These are phyloP conservation scores for Phytopythium mirpurense DNA, from an alignment of 352 stramenopile species.

Conservation along the genomic window DNA sequence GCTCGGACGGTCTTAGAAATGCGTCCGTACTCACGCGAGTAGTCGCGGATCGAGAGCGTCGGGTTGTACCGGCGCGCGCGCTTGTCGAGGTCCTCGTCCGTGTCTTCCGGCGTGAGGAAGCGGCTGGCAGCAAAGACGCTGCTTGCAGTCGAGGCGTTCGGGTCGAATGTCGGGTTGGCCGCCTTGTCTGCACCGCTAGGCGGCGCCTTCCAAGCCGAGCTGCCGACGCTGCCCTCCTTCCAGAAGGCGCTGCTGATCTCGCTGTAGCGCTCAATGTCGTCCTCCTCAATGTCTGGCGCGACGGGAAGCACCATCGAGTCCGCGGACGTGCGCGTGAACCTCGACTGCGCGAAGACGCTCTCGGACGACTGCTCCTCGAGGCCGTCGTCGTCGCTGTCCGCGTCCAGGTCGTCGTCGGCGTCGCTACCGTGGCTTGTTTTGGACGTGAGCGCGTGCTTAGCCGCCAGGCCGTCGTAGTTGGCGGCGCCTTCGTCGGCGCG, in stretches of 20 bases:
- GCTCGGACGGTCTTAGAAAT: neutral
- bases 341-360: slow-evolving; percentile 49
- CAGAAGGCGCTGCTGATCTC: slow-evolving; percentile 28
- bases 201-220: slow-evolving; percentile 18
- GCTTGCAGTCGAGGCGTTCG: slow-evolving; percentile 13
- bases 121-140: slow-evolving; percentile 30
- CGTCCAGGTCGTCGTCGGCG: slow-evolving; percentile 30
- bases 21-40: slow-evolving; percentile 3
- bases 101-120: slow-evolving; percentile 24
- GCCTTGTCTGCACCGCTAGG: no score
- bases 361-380: slow-evolving; percentile 50
- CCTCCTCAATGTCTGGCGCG: slow-evolving; percentile 14
- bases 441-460: neutral
- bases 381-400: slow-evolving; percentile 36
- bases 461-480: slow-evolving; percentile 3
- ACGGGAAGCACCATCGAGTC: slow-evolving; percentile 25
- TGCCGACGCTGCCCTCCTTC: slow-evolving; percentile 19
- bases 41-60: slow-evolving; percentile 19
- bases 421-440: slow-evolving; percentile 11
- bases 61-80: slow-evolving; percentile 32
- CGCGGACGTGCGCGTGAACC: slow-evolving; percentile 41
- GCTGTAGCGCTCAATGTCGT: slow-evolving; percentile 24
- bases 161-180: slow-evolving; percentile 9
- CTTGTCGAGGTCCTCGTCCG: slow-evolving; percentile 30
- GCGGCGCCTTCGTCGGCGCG: neutral